Evolutionary conservation across 1,284 basidiomycete species (phyloP).

Genomic region (Pseudozyma hubeiensis): DNA sequence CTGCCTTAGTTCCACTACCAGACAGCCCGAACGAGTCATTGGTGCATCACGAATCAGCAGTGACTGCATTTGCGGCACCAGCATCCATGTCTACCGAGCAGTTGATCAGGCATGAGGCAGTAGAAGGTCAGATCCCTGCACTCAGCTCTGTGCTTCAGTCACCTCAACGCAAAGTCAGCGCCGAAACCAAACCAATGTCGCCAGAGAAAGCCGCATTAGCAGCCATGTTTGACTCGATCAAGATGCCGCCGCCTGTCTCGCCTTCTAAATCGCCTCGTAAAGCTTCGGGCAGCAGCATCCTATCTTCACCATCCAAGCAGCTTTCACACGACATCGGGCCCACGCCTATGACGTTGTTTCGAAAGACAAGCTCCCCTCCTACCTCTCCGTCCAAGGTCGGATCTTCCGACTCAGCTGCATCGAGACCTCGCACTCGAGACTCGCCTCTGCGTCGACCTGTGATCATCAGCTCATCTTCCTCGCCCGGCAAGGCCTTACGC

Average conservation of each 20-base stretch:
- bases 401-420: slow-evolving; percentile 28
- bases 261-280: slow-evolving; percentile 45
- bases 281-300: slow-evolving; percentile 21
- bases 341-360: slow-evolving; percentile 11
- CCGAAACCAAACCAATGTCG: slow-evolving; percentile 38
- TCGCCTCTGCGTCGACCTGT: slow-evolving; percentile 26
- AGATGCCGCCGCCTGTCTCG: slow-evolving; percentile 41
- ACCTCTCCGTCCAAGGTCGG: slow-evolving; percentile 22
- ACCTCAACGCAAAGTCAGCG: slow-evolving; percentile 10
- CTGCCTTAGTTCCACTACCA: slow-evolving; percentile 22
- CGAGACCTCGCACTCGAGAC: slow-evolving; percentile 20
- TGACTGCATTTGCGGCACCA: neutral
- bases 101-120: neutral
- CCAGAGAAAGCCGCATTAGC: slow-evolving; percentile 47
- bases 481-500: slow-evolving; percentile 3
- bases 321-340: slow-evolving; percentile 3
- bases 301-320: slow-evolving; percentile 23
- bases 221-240: slow-evolving; percentile 48
- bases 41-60: neutral
- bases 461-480: slow-evolving; percentile 33
- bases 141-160: too few relatives aligned
- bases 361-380: slow-evolving; percentile 5
- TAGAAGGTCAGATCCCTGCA: too few relatives aligned
- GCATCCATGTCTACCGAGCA: neutral
- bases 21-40: slow-evolving; percentile 23